Evolutionary conservation across 495 filamentous ascomycete species (phyloP), one percentile per base, ranked within the genome.

Genomic region (Podospora didyma): DNA sequence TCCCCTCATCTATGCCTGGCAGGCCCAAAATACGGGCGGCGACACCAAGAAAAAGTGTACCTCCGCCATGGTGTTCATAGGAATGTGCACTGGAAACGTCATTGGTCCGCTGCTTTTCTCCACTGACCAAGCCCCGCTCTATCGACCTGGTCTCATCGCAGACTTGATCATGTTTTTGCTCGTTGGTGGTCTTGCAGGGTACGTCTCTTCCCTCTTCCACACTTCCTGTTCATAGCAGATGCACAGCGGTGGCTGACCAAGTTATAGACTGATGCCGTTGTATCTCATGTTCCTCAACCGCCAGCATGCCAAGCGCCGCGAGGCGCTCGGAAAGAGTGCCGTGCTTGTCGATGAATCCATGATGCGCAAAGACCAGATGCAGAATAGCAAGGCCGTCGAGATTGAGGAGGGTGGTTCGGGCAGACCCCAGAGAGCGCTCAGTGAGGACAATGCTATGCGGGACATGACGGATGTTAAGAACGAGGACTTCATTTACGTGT

Each of bases 1-100:
- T 7, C 84, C 85, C 4, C 69, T 88, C 62, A 81, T 88, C 39
- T 86, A 85, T 63, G 79, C 82, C 0, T 88, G 85, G 85, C 81
- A 79, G 14, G 83, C 81, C 0, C 82, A 78, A 59, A 88, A 88
- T 62, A 88, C 84, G 0, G 85, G 76, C 1, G 84, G 84, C 0
- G 84, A 88, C 57, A 86, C 84, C 16, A 88, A 87, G 67, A 82
- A 85, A 61, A 86, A 86, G 58, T 77, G 82, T 23, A 85, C 79
- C 0, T 85, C 84, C 0, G 82, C 72, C 51, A 77, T 86, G 42
- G 69, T 86, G 7, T 81, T 85, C 49, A 72, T 86, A 26, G 85
- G 85, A 11, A 82, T 83, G 64, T 85, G 79, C 59, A 78, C 79
- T 16, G 84, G 84, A 26, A 86, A 77, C n/a, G 69, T 85, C 20